phyloP scores from a whole-genome alignment of 176 grass and related monocot species.

The Coix lacrymajobi region DNA sequence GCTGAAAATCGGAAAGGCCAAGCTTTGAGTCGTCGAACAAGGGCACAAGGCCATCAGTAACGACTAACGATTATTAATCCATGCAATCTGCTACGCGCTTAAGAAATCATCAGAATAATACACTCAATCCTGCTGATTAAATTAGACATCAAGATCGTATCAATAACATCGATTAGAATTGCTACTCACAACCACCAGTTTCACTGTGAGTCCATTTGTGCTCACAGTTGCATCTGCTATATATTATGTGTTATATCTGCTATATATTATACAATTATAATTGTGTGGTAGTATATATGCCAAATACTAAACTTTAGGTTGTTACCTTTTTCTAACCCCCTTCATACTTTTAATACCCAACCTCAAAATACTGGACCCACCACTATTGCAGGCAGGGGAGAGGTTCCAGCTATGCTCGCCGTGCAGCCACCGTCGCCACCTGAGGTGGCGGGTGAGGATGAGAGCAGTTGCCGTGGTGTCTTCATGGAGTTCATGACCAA shows the following conservation, averaged over 20 bases:
- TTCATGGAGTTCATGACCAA: conserved; percentile 49
- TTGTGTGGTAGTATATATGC: neutral
- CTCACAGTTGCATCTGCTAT: neutral
- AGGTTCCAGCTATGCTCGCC: neutral
- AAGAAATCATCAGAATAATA: neutral
- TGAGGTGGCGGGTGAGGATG: neutral
- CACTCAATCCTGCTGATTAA: neutral
- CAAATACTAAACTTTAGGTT: neutral
- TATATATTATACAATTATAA: neutral
- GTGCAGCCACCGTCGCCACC: neutral
- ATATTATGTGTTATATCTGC: no score
- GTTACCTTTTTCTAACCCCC: neutral
- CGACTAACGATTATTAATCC: neutral
- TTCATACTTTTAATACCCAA: neutral
- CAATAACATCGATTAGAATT: neutral
- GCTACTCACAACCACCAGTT: neutral
- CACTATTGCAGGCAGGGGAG: neutral
- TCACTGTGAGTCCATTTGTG: neutral
- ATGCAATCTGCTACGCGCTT: neutral
- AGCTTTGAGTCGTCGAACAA: neutral
- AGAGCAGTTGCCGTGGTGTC: neutral
- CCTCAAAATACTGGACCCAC: neutral
- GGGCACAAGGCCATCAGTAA: neutral
- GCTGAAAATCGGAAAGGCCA: neutral
- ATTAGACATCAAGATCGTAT: neutral